Evolutionary conservation across 2,329 filamentous ascomycete species (phyloP).

Genomic region (Alternaria brassicae): DNA sequence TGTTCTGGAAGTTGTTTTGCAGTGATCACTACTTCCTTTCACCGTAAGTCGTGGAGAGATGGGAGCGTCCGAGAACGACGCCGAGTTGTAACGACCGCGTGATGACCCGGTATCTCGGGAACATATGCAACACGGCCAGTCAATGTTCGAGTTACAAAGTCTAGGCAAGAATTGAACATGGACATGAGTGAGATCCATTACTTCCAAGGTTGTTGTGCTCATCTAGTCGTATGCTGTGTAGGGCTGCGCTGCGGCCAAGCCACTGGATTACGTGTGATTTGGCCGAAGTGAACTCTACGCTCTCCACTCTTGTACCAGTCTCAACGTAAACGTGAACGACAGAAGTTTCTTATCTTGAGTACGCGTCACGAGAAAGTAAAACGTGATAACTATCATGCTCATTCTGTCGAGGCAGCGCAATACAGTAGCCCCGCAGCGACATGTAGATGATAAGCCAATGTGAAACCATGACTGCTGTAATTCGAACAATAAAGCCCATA

Average conservation of each 20-base stretch:
- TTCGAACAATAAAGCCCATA: too few relatives aligned
- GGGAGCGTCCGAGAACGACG: not conserved
- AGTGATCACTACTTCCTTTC: not conserved
- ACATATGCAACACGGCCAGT: not conserved
- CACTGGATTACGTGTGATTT: conserved; percentile 14
- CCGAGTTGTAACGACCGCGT: not conserved
- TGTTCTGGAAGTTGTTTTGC: not conserved
- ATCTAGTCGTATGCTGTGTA: not conserved
- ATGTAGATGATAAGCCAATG: not conserved
- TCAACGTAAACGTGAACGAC: not conserved
- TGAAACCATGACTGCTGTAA: too few relatives aligned
- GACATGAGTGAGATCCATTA: not conserved
- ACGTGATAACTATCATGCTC: not conserved
- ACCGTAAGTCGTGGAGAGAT: not conserved
- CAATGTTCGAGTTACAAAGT: not conserved
- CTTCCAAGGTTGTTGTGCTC: not conserved
- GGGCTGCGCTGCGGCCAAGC: not conserved
- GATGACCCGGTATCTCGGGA: conserved; percentile 12
- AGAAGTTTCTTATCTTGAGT: not conserved
- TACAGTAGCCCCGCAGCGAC: not conserved
- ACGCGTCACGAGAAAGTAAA: not conserved
- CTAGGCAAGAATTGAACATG: not conserved
- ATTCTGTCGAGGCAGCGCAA: not conserved
- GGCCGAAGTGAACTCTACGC: conserved; percentile 2
- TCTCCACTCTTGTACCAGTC: not conserved